Evolutionary conservation across 1,284 basidiomycete species (phyloP).

Genomic region (Ceratobasidium sp.): DNA sequence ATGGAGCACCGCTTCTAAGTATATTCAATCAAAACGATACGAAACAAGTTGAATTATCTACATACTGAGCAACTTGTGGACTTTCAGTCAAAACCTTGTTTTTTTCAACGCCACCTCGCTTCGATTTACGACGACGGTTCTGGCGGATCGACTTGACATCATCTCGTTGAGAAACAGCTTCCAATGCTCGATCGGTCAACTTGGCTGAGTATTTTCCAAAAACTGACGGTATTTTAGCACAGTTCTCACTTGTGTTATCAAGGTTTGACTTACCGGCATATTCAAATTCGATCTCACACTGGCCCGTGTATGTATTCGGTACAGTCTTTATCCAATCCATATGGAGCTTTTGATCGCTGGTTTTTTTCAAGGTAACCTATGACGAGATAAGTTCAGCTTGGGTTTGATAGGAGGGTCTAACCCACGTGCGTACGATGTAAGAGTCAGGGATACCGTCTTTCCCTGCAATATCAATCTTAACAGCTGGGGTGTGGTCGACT

Average conservation of each 20-base stretch:
- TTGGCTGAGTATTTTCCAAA: background rate
- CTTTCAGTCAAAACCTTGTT: background rate
- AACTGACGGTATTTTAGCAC: background rate
- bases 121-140: background rate
- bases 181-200: background rate
- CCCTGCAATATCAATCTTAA: background rate
- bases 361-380: background rate
- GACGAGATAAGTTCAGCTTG: no score
- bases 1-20: slow-evolving; percentile 7
- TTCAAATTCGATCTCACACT: background rate
- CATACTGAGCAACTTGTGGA: background rate
- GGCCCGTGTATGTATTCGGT: background rate
- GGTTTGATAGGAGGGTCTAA: background rate
- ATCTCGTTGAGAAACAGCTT: background rate
- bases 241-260: background rate
- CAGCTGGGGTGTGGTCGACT: background rate
- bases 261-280: background rate
- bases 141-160: background rate
- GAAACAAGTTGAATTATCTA: no score
- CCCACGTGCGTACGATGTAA: background rate
- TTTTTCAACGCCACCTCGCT: background rate
- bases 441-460: background rate
- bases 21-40: no score
- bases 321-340: background rate
- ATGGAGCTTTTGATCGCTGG: background rate